phyloP scores from a whole-genome alignment of 768 basidiomycete genomes.

The Phlebiopsis flavidoalba region DNA sequence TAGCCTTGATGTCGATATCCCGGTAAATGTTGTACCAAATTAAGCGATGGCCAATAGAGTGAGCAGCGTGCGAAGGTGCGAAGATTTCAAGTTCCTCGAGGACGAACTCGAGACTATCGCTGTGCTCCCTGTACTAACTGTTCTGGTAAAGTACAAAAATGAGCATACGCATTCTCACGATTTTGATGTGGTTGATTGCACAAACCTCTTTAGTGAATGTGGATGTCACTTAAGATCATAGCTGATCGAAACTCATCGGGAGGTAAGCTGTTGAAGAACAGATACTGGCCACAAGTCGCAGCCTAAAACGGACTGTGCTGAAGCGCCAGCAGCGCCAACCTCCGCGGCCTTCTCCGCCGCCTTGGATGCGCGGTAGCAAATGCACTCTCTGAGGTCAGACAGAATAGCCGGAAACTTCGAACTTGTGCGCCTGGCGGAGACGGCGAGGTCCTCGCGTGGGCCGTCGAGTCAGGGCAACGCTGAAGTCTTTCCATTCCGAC shows the following conservation, averaged over 20 bases:
- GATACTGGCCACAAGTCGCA: conserved; percentile 82
- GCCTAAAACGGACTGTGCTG: conserved; percentile 45
- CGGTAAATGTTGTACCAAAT: conserved; percentile 63
- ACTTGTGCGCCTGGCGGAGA: not conserved
- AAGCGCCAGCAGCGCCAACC: conserved; percentile 19
- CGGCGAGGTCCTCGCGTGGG: no score
- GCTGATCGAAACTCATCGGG: conserved; percentile 47
- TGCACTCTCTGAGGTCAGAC: conserved; percentile 44
- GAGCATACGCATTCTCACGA: not conserved
- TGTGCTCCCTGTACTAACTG: no score
- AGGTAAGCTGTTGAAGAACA: conserved; percentile 80
- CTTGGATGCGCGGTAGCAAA: conserved; percentile 32
- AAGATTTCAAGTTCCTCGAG: conserved; percentile 71
- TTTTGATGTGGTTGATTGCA: conserved; percentile 1
- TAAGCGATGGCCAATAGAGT: conserved; percentile 71
- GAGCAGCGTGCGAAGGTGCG: conserved; percentile 57
- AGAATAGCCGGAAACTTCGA: conserved; percentile 29
- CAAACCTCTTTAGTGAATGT: conserved; percentile 68
- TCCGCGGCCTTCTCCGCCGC: conserved; percentile 40
- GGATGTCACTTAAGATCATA: conserved; percentile 56
- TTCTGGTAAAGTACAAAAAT: conserved; percentile 38
- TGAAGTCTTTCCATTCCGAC: conserved; percentile 39
- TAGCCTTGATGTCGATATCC: conserved; percentile 50
- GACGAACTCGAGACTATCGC: conserved; percentile 63
- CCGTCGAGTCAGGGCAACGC: conserved; percentile 30